Percentiles rank a stretch among this genome's conserved stretches.
Evolutionary conservation across 768 basidiomycete genomes (phyloP).

Genomic region (Lanmaoa rubissima): DNA sequence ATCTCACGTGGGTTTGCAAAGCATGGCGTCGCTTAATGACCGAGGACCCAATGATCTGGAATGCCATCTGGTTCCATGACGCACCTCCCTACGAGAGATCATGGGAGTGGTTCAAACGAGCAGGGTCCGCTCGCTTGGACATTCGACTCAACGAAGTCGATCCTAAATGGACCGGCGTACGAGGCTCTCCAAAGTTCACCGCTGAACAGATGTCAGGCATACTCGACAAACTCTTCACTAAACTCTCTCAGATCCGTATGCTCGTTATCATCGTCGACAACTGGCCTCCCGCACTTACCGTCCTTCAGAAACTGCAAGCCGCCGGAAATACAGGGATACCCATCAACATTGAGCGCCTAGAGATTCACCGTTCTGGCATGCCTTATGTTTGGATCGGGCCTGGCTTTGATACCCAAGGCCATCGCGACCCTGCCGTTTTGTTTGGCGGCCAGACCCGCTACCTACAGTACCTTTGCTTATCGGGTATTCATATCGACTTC

Average conservation of each 20-base stretch:
- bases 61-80: conserved; percentile 63
- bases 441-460: conserved; percentile 45
- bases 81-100: conserved; percentile 49
- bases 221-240: conserved; percentile 49
- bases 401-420: conserved; percentile 37
- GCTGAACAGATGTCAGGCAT: conserved; percentile 44
- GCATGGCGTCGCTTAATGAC: conserved; percentile 52
- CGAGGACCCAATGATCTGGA: conserved; percentile 56
- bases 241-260: conserved; percentile 57
- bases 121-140: conserved; percentile 54
- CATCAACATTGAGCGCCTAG: conserved; percentile 57
- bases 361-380: conserved; percentile 57
- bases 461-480: conserved; percentile 52
- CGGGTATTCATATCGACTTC: conserved; percentile 66
- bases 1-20: conserved; percentile 58
- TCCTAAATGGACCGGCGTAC: conserved; percentile 22
- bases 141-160: conserved; percentile 55
- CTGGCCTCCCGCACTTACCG: conserved; percentile 51
- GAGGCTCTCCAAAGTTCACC: conserved; percentile 36
- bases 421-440: conserved; percentile 42
- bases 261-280: conserved; percentile 56
- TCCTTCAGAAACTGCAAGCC: conserved; percentile 48
- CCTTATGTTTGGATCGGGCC: conserved; percentile 47
- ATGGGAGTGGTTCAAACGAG: conserved; percentile 55
- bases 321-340: conserved; percentile 34